Evolutionary conservation across 768 basidiomycete genomes (phyloP), one percentile per base, ranked within the genome.

Genomic region (Strobilomyces echinocephalus): DNA sequence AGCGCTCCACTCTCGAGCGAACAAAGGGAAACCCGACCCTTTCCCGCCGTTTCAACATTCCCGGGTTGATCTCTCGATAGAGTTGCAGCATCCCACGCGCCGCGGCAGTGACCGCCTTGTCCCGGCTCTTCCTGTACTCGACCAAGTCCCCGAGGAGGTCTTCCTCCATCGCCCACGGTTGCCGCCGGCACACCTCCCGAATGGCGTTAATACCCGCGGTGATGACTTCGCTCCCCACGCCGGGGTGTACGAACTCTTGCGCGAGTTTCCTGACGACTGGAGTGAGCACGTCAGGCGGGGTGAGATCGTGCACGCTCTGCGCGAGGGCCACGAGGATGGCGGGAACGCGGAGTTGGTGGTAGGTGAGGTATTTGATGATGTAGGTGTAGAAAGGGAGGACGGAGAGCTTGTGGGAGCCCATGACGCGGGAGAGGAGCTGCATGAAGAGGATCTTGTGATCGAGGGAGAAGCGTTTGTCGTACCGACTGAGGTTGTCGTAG

Each of bases 401-500:
- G 67, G 87, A 93, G 52, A 95, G 84, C 69, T 93, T 95, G 75
- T 98, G 95, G 2, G 81, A 74, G 28, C 91, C 91, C 83, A 93
- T 94, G 34, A 97, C 88, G 44, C 97, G 85, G 5, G 93, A 89
- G 42, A 98, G 81, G 46, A 99, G 86, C 66, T 97, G 93, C 92
- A 98, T 95, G 67, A 97, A 77, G 57, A 98, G 79, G 52, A 99
- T 88, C 73, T 97, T 97, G 77, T 98, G 97, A 62, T 97, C 95
- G 53, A 98, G 81, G 31, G 91, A 89, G 67, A 91, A 93, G n/a
- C 88, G 88, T 69, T 92, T 94, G 78, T 98, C 95, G 69, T 94
- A 84, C 41, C 77, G 79, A 61, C 83, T 83, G 39, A 99, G 74
- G 48, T 81, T 79, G 60, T 93, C 88, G 66, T 92, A 97, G 0